A percentile compares a stretch with the other conserved stretches of the same genome.
phyloP scores from a whole-genome alignment of 306 rosid species.

The Rosa multiflora region DNA sequence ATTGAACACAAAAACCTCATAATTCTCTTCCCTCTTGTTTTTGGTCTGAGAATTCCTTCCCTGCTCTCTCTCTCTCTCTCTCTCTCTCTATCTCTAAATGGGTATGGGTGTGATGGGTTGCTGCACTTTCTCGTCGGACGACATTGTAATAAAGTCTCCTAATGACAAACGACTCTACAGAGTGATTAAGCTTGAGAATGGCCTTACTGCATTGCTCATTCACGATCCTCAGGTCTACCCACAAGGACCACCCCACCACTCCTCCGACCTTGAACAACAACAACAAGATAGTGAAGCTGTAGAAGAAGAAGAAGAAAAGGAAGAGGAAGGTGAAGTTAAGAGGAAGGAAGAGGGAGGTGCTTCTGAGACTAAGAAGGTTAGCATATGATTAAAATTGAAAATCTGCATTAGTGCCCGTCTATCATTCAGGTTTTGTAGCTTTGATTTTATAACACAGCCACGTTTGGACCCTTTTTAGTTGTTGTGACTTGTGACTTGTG shows the following conservation, averaged over 20 bases:
- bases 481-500: too few relatives aligned
- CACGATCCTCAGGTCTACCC: not conserved
- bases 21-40: too few relatives aligned
- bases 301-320: slow-evolving; percentile 14
- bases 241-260: slow-evolving; percentile 10
- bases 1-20: too few relatives aligned
- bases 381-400: too few relatives aligned
- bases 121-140: not conserved
- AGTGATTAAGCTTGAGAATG: not conserved
- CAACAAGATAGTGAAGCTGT: not conserved
- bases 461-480: not conserved
- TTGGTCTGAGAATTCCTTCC: too few relatives aligned
- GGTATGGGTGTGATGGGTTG: not conserved
- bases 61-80: too few relatives aligned
- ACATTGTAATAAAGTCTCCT: not conserved
- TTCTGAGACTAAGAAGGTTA: slow-evolving; percentile 76
- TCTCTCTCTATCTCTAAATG: not conserved
- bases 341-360: slow-evolving; percentile 33
- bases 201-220: slow-evolving; percentile 2
- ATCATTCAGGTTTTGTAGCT: not conserved
- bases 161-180: not conserved
- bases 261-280: slow-evolving; percentile 2
- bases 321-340: too few relatives aligned
- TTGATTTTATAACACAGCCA: too few relatives aligned
- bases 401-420: not conserved